Base-by-base conservation (phyloP, 495 filamentous ascomycete genomes). In the Letharia columbiana region DNA sequence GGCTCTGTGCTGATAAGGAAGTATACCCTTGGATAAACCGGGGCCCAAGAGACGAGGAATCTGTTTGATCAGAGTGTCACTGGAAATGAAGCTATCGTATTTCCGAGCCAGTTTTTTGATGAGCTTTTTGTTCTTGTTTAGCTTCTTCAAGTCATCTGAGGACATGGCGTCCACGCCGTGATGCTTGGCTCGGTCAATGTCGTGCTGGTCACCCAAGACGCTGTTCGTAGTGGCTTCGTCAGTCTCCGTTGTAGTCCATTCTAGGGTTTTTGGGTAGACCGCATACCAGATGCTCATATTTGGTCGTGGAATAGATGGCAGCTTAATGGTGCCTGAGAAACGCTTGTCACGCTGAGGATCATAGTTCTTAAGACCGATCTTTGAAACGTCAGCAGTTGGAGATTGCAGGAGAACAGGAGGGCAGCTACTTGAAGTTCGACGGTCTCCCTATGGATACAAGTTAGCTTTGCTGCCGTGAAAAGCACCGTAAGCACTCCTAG, bases 61-160 rank as follows among this genome's bases (percentile, higher is more conserved):
- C 86, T 98, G 95, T 86, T 95, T 96, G 87, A 98, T 96, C 71
- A 98, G 81, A 75, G 87, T 80, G 74, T 98, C 94, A 76, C 92
- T 97, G 76, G 94, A 88, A 75, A 98, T 80, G 83, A 98, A 98
- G 71, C 92, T 93, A 82, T 98, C 95, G 87, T 98, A 98, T 84
- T 98, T 98, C 84, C 92, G 91, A 70, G 94, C 95, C 68, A 98
- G 90, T 87, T 98, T 98, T 90, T 98, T 98, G 88, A 98, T 97
- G 73, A 98, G 87, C 87, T 98, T 98, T 89, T 98, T 98, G 90
- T 98, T 98, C 90, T 98, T 98, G 87, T 98, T 98, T 70, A 98
- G 89, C 88, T 98, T 98, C 89, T 98, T 98, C 79, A 98, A 82
- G 80, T 98, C 94, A 73, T 98, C 94, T 68, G 89, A 80, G 75